phyloP scores from a whole-genome alignment of 2,329 filamentous ascomycete species.

The Penicillium sp. region DNA sequence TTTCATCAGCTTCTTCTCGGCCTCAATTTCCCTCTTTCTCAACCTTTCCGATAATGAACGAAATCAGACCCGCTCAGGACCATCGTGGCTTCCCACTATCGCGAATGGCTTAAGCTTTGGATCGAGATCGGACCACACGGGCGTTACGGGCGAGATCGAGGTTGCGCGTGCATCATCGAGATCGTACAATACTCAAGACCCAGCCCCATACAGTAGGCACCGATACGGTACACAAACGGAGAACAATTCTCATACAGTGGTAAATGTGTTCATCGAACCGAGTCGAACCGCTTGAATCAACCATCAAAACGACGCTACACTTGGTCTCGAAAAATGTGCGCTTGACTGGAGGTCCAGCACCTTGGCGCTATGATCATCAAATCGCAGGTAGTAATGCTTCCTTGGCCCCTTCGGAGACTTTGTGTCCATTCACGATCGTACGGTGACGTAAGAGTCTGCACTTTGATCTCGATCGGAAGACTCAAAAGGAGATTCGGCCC shows the following conservation, averaged over 20 bases:
- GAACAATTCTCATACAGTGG: not conserved
- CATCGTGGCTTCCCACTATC: slow-evolving; percentile 10
- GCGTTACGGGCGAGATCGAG: slow-evolving; percentile 28
- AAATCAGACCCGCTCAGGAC: slow-evolving; percentile 1
- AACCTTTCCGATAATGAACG: slow-evolving; percentile 14
- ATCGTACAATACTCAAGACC: not conserved
- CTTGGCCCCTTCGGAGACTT: not conserved
- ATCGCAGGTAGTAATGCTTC: too few species aligned
- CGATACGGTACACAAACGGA: not conserved
- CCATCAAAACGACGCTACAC: not conserved
- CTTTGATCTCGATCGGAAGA: slow-evolving; percentile 5
- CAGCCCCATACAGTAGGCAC: not conserved
- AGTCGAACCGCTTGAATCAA: not conserved
- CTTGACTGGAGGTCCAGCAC: not conserved
- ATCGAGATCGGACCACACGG: slow-evolving; percentile 30
- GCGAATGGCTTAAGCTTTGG: slow-evolving; percentile 29
- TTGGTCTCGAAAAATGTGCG: not conserved
- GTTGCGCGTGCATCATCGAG: slow-evolving; percentile 5
- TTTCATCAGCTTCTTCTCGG: slow-evolving; percentile 8
- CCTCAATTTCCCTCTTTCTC: slow-evolving; percentile 22
- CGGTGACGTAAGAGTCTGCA: slow-evolving; percentile 12
- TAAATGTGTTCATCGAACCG: too few species aligned
- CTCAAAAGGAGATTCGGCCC: slow-evolving; percentile 5
- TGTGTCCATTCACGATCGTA: not conserved
- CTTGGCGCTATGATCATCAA: not conserved